Evolutionary conservation across 192 early-diverging fungal genomes (phyloP), one percentile per base, ranked within the genome.

Genomic region (Diversispora epigaea): DNA sequence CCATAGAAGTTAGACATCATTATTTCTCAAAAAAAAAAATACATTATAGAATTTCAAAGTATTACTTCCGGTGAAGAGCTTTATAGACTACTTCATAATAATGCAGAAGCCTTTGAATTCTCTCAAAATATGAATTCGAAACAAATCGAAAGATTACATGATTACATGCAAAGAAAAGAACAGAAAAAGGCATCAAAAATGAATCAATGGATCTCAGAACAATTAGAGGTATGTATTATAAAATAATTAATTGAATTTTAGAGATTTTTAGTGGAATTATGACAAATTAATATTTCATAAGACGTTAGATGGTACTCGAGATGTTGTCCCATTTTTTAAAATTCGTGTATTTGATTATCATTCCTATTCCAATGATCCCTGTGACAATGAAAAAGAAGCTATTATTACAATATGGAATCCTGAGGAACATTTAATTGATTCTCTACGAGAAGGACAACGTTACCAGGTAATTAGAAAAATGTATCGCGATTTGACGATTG

Each of bases 391-490:
- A 6, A 4, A 64, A 40, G 56, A 81, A 15, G 86, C 84, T n/a
- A 73, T 78, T 3, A 56, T 90, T 40, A 81, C 85, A 0, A 67
- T 90, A 3, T 86, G 85, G 79, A 77, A 80, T 61, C 83, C 85
- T 15, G 78, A 80, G 41, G 82, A 82, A 45, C 60, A 52, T 3
- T 65, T 77, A 3, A 56, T 84, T 40, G 75, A 77, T 57, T 70
- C 69, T 17, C 46, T 90, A 0, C 32, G 74, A n/a, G 89, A 90
- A 81, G 89, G 89, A 8, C 77, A 78, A n/a, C 79, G 88, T 17
- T 84, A 85, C 52, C 81, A 81, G 50, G 79, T 89, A n/a, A 66
- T 73, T 63, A 58, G 6, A 3, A 50, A 15, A 55, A 50, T 44
- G 52, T 70, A 78, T 76, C 32, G 41, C n/a, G 73, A 43, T 54